A percentile compares a stretch with the other conserved stretches of the same genome.
Conservation (phyloP, 2,329 filamentous ascomycete species). For the Chalaropsis ovoidea region DNA sequence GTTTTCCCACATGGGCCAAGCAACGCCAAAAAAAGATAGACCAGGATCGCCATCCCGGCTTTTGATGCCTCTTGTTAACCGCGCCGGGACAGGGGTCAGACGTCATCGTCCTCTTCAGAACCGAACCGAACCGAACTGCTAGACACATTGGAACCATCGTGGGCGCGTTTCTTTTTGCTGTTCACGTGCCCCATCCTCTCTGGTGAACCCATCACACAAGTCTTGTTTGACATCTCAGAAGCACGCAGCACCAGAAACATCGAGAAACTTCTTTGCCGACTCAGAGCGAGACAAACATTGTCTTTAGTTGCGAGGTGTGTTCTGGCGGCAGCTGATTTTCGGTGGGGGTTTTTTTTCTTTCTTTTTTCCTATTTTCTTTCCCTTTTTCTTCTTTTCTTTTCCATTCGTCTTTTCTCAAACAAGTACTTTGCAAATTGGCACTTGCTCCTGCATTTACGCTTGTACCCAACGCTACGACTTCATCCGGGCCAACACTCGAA, state of each 20-base stretch:
- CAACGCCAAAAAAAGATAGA: slow-evolving; percentile 2
- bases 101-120: neutral
- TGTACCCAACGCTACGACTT: slow-evolving; percentile 4
- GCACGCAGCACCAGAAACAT: neutral
- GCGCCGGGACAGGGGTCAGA: slow-evolving; percentile 21
- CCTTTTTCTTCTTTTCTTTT: neutral
- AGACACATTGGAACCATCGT: slow-evolving; percentile 14
- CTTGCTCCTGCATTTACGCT: slow-evolving; percentile 8
- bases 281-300: neutral
- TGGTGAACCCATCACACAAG: neutral
- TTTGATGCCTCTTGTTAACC: slow-evolving; percentile 22
- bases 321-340: too few species aligned
- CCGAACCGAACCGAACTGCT: slow-evolving; percentile 7
- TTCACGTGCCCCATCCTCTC: too few species aligned
- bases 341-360: neutral
- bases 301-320: too few species aligned
- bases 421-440: neutral
- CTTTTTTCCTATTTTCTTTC: neutral
- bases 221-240: neutral
- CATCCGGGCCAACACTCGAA: slow-evolving; percentile 1
- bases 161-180: slow-evolving; percentile 8
- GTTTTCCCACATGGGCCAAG: neutral
- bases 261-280: neutral
- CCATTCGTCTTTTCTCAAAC: neutral
- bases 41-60: neutral